A percentile compares a stretch with the other conserved stretches of the same genome.
phyloP scores from a whole-genome alignment of 768 basidiomycete species.

The Amanita thiersii region DNA sequence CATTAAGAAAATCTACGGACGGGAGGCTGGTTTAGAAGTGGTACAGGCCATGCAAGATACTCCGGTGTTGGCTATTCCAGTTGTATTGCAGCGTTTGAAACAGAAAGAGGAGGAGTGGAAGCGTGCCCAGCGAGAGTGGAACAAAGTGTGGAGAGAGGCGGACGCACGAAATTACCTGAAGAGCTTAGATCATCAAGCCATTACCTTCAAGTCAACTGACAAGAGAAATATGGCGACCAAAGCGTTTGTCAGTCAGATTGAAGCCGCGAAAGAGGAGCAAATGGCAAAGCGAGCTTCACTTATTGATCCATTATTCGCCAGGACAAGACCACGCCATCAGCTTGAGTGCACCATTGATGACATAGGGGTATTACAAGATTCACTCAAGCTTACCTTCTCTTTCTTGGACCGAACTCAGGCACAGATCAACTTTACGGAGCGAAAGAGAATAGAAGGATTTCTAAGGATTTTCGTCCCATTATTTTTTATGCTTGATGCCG shows the following conservation, averaged over 20 bases:
- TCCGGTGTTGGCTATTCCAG: conserved; percentile 80
- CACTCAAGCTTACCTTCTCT: conserved; percentile 80
- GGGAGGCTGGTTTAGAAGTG: conserved; percentile 74
- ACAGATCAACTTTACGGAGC: conserved; percentile 61
- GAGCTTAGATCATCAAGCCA: conserved; percentile 88
- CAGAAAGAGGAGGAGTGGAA: conserved; percentile 99
- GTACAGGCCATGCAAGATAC: conserved; percentile 88
- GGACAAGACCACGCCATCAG: conserved; percentile 68
- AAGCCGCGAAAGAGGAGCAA: conserved; percentile 77
- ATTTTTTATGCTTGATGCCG: conserved; percentile 69
- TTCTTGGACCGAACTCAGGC: conserved; percentile 85
- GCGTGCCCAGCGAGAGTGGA: conserved; percentile 95
- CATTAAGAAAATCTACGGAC: conserved; percentile 95
- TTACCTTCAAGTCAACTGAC: conserved; percentile 84
- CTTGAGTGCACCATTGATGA: conserved; percentile 74
- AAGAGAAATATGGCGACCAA: conserved; percentile 77
- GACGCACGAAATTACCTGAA: conserved; percentile 92
- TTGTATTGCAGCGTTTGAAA: conserved; percentile 83
- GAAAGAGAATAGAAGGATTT: conserved; percentile 77
- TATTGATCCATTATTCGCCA: conserved; percentile 45
- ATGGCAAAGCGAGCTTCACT: conserved; percentile 62
- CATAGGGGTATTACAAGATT: conserved; percentile 73
- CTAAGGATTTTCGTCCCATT: conserved; percentile 69
- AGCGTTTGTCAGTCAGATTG: conserved; percentile 76
- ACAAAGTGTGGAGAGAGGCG: conserved; percentile 96